phyloP scores from a whole-genome alignment of 176 grass and related monocot species.

The Aegilops bicornis region DNA sequence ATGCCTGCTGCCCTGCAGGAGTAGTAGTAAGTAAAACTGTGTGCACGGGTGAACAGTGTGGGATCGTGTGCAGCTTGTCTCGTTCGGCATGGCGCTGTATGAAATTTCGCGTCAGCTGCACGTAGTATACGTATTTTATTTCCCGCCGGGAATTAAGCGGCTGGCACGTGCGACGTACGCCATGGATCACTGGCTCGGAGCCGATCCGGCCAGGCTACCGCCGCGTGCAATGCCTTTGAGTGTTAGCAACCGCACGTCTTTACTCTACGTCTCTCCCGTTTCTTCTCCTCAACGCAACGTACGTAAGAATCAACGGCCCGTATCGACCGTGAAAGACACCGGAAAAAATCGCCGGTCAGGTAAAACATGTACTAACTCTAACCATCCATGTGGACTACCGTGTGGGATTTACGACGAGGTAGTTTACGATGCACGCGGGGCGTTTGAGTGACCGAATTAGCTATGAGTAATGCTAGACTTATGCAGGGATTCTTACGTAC shows the following conservation, averaged over 20 bases:
- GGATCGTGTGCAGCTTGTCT: conserved; percentile 39
- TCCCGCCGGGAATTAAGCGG: conserved; percentile 29
- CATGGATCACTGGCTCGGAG: background rate
- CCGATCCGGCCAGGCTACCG: too few species aligned
- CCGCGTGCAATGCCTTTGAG: background rate
- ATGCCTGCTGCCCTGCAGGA: background rate
- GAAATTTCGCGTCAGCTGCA: background rate
- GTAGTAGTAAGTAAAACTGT: background rate
- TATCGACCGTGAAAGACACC: background rate
- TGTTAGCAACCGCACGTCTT: conserved; percentile 8
- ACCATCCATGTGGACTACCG: too few species aligned
- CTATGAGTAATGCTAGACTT: too few species aligned
- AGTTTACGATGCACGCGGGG: too few species aligned
- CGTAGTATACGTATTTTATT: background rate
- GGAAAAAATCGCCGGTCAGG: background rate
- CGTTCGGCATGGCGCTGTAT: background rate
- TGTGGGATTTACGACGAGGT: too few species aligned
- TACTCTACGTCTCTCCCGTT: background rate
- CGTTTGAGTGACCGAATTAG: too few species aligned
- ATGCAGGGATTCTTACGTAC: too few species aligned
- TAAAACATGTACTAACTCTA: background rate
- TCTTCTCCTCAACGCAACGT: background rate
- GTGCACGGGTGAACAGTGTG: conserved; percentile 42
- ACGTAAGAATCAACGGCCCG: background rate
- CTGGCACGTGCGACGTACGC: conserved; percentile 29